phyloP scores from a whole-genome alignment of 257 asterid genomes.

The Solanum chiquidenum region DNA sequence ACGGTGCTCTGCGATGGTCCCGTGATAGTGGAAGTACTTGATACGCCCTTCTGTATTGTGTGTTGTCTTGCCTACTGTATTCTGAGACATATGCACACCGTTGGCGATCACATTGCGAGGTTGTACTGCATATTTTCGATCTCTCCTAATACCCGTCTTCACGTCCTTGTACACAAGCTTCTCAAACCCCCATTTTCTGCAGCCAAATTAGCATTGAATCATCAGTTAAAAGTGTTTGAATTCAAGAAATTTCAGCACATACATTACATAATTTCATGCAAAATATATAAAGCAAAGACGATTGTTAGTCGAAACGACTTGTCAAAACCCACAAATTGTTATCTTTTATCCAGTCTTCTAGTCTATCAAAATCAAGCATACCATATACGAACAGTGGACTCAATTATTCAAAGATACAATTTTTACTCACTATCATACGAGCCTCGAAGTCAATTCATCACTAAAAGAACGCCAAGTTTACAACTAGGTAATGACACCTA shows the following conservation, averaged over 20 bases:
- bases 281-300: background rate
- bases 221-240: background rate
- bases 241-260: background rate
- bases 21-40: constrained; percentile 67
- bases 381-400: background rate
- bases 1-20: constrained; percentile 55
- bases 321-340: background rate
- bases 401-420: background rate
- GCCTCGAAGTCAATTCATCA: background rate
- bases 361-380: background rate
- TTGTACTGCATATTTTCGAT: constrained; percentile 68
- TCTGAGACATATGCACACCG: constrained; percentile 84
- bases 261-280: background rate
- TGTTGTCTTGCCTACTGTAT: constrained; percentile 48
- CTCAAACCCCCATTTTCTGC: constrained; percentile 88
- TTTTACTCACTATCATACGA: background rate
- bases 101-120: constrained; percentile 62
- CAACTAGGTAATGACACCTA: background rate
- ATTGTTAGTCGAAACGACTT: background rate
- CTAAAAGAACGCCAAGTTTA: background rate
- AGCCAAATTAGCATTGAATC: background rate
- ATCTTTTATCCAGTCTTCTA: background rate
- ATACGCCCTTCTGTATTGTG: constrained; percentile 55
- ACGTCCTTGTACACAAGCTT: constrained; percentile 65
- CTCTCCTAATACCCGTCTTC: constrained; percentile 48